Evolutionary conservation across 441 rosid genomes (phyloP).

Genomic region (Melianthus villosus): DNA sequence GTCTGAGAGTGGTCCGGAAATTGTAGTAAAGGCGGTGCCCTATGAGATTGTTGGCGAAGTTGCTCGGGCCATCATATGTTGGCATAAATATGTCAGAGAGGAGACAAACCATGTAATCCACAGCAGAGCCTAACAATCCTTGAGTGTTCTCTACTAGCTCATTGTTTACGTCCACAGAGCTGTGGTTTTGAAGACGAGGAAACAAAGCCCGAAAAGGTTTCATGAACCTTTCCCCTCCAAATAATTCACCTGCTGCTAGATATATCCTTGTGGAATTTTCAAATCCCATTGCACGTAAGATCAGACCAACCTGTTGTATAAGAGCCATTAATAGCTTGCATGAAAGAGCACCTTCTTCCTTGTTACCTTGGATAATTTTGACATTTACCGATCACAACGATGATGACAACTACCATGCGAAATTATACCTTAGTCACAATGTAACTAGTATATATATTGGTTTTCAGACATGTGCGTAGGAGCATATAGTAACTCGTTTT

Average conservation of each 20-base stretch:
- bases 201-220: slow-evolving; percentile 63
- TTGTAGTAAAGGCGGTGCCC: slow-evolving; percentile 93
- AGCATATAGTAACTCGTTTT: no score
- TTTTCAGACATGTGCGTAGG: no score
- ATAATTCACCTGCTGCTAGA: slow-evolving; percentile 87
- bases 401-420: no score
- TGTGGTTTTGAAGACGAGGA: slow-evolving; percentile 86
- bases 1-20: slow-evolving; percentile 82
- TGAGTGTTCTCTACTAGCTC: slow-evolving; percentile 45
- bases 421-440: no score
- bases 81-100: slow-evolving; percentile 94
- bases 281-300: slow-evolving; percentile 73
- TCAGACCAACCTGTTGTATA: slow-evolving; percentile 66
- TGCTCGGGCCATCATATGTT: slow-evolving; percentile 97
- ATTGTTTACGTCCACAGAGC: slow-evolving; percentile 62
- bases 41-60: slow-evolving; percentile 90
- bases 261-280: slow-evolving; percentile 75
- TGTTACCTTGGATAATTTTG: neutral
- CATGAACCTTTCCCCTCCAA: slow-evolving; percentile 87
- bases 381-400: no score
- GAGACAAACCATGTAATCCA: slow-evolving; percentile 98
- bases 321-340: slow-evolving; percentile 6
- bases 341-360: neutral
- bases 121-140: slow-evolving; percentile 92
- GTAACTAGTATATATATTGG: no score